Conservation (phyloP, 306 rosid genomes). For the Quercus ilex region DNA sequence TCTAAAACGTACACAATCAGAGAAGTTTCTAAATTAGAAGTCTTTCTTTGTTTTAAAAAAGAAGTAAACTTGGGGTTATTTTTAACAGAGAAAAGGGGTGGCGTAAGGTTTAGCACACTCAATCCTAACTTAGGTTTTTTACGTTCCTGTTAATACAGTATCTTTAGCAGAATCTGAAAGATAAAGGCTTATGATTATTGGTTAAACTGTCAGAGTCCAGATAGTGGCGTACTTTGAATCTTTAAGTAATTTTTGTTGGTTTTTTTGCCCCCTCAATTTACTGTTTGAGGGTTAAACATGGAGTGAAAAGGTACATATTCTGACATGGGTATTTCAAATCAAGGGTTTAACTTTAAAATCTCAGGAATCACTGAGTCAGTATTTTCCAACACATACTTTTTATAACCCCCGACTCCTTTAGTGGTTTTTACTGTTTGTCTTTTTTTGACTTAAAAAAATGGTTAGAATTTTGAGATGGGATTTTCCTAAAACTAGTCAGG, state of each 20-base stretch:
- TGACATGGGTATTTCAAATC: slow-evolving; percentile 6
- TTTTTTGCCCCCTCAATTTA: slow-evolving; percentile 14
- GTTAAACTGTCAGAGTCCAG: slow-evolving; percentile 53
- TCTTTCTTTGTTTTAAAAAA: background rate
- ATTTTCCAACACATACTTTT: slow-evolving; percentile 16
- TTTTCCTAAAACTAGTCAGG: background rate
- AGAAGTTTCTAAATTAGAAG: background rate
- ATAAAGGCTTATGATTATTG: slow-evolving; percentile 29
- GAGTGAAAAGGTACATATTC: background rate
- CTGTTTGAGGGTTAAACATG: background rate
- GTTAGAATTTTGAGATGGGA: slow-evolving; percentile 23
- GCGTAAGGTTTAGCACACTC: slow-evolving; percentile 25
- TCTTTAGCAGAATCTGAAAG: slow-evolving; percentile 28
- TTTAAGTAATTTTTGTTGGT: background rate
- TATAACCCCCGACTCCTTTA: slow-evolving; percentile 10
- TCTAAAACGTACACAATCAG: background rate
- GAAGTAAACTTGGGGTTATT: background rate
- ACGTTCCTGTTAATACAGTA: slow-evolving; percentile 39
- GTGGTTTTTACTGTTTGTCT: slow-evolving; percentile 15
- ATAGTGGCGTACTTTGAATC: slow-evolving; percentile 21
- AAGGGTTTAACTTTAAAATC: slow-evolving; percentile 3
- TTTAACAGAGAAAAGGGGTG: background rate
- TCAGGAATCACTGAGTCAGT: slow-evolving; percentile 1
- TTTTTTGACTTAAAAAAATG: slow-evolving; percentile 1
- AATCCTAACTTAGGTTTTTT: slow-evolving; percentile 39